Percentiles rank a stretch among this genome's conserved stretches.
Conservation (phyloP, 2,329 filamentous ascomycete species). For the Arthrobotrys iridis region DNA sequence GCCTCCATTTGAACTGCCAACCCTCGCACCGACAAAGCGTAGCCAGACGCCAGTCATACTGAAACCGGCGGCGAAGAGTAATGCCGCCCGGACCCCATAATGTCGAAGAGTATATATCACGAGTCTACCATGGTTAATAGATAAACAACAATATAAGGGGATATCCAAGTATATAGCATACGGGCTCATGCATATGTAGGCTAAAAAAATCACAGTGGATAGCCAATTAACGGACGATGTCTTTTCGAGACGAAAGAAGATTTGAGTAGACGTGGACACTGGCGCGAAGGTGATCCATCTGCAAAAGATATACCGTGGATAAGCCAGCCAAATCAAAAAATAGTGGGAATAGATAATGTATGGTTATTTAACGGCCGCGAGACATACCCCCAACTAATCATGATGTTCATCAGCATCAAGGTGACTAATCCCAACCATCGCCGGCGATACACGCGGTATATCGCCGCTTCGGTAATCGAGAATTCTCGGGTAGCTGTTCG, state of each 20-base stretch:
- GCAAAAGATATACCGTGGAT: not conserved
- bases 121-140: slow-evolving; percentile 59
- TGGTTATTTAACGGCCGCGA: not conserved
- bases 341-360: not conserved
- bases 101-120: slow-evolving; percentile 81
- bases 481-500: not conserved
- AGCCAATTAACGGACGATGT: slow-evolving; percentile 91
- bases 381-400: slow-evolving; percentile 83
- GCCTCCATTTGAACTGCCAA: slow-evolving; percentile 66
- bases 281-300: slow-evolving; percentile 89
- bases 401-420: slow-evolving; percentile 86
- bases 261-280: slow-evolving; percentile 76
- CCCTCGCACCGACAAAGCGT: slow-evolving; percentile 73
- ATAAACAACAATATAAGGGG: not conserved
- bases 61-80: slow-evolving; percentile 77
- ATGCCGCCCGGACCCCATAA: slow-evolving; percentile 78
- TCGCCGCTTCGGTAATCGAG: slow-evolving; percentile 12
- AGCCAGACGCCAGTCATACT: slow-evolving; percentile 90
- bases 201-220: slow-evolving; percentile 84
- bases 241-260: slow-evolving; percentile 75
- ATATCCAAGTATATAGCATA: slow-evolving; percentile 59
- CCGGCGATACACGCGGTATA: slow-evolving; percentile 77
- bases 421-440: slow-evolving; percentile 88
- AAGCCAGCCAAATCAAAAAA: not conserved
- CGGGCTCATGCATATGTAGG: slow-evolving; percentile 79